Evolutionary conservation across 2,329 filamentous ascomycete genomes (phyloP).

Genomic region (Penicillium hordei): DNA sequence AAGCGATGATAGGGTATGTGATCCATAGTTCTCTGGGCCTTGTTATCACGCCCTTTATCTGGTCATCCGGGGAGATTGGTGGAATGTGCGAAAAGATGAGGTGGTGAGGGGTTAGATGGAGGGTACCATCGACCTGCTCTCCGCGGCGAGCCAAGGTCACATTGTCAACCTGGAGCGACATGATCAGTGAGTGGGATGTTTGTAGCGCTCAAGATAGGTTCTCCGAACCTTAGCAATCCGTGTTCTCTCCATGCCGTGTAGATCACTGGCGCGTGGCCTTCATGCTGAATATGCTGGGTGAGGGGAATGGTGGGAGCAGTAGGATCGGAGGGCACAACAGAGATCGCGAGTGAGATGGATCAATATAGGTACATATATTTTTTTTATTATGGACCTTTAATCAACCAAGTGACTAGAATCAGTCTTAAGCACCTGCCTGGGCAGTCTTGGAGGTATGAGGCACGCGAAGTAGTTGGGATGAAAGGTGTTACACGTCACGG

Average conservation of each 20-base stretch:
- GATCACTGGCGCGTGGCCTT: slow-evolving; percentile 36
- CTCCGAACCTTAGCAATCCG: slow-evolving; percentile 44
- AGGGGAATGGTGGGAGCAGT: slow-evolving; percentile 3
- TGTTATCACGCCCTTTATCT: slow-evolving; percentile 42
- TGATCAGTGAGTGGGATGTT: neutral
- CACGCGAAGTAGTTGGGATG: slow-evolving; percentile 5
- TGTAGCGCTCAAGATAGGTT: neutral
- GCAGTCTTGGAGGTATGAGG: neutral
- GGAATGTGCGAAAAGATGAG: slow-evolving; percentile 63
- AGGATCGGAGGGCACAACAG: neutral
- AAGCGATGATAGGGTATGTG: slow-evolving; percentile 85
- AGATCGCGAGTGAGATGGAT: neutral
- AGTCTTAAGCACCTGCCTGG: neutral
- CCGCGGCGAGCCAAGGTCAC: slow-evolving; percentile 60
- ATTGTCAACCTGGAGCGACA: slow-evolving; percentile 49
- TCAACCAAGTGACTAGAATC: neutral
- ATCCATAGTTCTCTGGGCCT: slow-evolving; percentile 79
- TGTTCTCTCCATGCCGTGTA: slow-evolving; percentile 46
- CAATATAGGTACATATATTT: neutral
- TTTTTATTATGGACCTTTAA: neutral
- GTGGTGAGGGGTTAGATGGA: slow-evolving; percentile 64
- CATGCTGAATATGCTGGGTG: slow-evolving; percentile 25
- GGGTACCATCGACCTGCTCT: slow-evolving; percentile 57
- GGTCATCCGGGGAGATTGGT: slow-evolving; percentile 39
- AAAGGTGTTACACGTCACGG: slow-evolving; percentile 13